Base-by-base conservation (phyloP, 2,329 filamentous ascomycete species). In the Xylaria multiplex region DNA sequence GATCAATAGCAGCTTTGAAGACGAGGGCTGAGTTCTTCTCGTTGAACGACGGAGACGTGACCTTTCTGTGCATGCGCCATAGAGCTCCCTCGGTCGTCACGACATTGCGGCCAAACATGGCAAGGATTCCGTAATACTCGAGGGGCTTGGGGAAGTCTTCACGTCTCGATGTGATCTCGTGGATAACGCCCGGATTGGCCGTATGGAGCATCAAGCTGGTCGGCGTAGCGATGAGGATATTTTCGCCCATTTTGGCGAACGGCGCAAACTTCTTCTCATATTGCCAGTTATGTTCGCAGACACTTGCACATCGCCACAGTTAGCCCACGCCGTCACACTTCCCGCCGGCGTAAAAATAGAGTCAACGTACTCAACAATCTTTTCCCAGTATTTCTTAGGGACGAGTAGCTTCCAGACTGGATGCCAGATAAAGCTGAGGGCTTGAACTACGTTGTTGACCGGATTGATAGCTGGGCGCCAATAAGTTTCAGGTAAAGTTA, bases 31-130 rank as follows among this genome's bases (percentile, higher is more conserved):
- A 89, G 76, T 93, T 95, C 78, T 86, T 88, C 79, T 95, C 92
- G 65, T 90, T 92, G 77, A 95, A 94, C 6, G 87, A 87, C 0
- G 91, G 87, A 24, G 89, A 86, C 0, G 88, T 90, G 50, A 90
- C 84, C 78, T 91, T 93, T 66, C 91, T 86, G 76, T 95, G 91
- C 78, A 87, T 84, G 42, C 88, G 88, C 92, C 91, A 95, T 40
- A 85, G 77, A 1, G 81, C 75, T 0, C 91, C 91, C 76, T 94
- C 91, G 2, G 89, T 88, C 0, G 87, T 88, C 22, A 94, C 79
- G 2, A 94, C 84, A 74, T 93, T 95, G 62, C 86, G 83, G 30
- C 92, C 92, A 75, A 90, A 94, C 35, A 91, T 80, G 57, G 88
- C 82, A 32, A 92, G 79, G 9, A 86, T 81, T 13, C 75, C 76